Evolutionary conservation across 306 rosid genomes (phyloP).

Genomic region (Lotus japonicus): DNA sequence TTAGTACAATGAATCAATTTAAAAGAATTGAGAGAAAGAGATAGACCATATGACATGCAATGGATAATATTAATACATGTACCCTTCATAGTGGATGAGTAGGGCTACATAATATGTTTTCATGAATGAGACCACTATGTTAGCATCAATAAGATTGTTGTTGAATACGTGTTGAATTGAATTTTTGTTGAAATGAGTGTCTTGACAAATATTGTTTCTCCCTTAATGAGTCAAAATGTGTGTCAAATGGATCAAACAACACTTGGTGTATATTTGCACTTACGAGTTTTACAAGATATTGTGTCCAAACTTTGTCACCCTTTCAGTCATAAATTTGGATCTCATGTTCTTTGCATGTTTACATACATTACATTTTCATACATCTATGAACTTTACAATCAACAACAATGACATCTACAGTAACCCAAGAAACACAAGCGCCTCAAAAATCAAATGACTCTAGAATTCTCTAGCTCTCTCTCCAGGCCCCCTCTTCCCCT

Average conservation of each 20-base stretch:
- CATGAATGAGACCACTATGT: not conserved
- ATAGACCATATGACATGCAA: not conserved
- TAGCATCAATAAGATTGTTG: too few relatives aligned
- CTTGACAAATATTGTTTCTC: too few relatives aligned
- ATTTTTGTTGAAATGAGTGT: too few relatives aligned
- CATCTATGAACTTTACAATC: not conserved
- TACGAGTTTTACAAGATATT: too few relatives aligned
- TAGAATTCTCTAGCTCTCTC: not conserved
- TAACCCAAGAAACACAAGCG: not conserved
- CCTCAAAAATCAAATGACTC: conserved; percentile 8
- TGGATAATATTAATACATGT: not conserved
- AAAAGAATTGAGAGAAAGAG: not conserved
- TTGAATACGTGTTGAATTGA: too few relatives aligned
- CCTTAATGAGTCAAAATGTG: too few relatives aligned
- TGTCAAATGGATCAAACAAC: too few relatives aligned
- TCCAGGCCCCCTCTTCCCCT: not conserved
- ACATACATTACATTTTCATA: conserved; percentile 1
- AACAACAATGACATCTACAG: not conserved
- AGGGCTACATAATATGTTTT: not conserved
- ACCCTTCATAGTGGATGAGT: not conserved
- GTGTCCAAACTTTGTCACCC: too few relatives aligned
- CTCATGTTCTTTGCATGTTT: not conserved
- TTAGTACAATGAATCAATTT: not conserved
- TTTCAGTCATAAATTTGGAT: not conserved
- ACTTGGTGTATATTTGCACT: too few relatives aligned